phyloP scores from a whole-genome alignment of 2,329 filamentous ascomycete species.

The Decorospora gaudefroyi region DNA sequence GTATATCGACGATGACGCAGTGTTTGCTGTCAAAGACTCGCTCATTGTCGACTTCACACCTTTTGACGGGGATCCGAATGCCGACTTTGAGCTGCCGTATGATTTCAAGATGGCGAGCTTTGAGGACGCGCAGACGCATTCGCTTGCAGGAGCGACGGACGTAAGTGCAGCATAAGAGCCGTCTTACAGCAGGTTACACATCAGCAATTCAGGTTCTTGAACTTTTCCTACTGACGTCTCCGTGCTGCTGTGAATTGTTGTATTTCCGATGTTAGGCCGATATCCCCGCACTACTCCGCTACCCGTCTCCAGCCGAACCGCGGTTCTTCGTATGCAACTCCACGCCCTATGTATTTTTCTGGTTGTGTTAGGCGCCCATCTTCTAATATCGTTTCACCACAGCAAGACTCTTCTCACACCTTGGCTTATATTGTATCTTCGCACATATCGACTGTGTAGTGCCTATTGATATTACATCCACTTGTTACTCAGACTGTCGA shows the following conservation, averaged over 20 bases:
- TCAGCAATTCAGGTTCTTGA: not conserved
- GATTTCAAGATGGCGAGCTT: conserved; percentile 54
- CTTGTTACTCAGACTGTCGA: no score
- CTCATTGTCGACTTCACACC: conserved; percentile 62
- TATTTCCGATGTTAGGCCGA: conserved; percentile 15
- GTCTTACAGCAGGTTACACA: not conserved
- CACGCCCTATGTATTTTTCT: no score
- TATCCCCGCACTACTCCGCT: conserved; percentile 13
- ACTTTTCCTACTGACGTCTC: not conserved
- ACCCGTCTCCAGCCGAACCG: conserved; percentile 28
- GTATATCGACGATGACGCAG: conserved; percentile 63
- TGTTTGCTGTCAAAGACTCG: conserved; percentile 64
- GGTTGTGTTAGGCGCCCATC: not conserved
- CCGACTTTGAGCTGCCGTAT: conserved; percentile 59
- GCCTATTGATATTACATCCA: no score
- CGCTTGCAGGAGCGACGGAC: conserved; percentile 33
- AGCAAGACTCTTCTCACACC: no score
- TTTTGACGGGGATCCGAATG: conserved; percentile 57
- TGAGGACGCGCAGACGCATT: conserved; percentile 41
- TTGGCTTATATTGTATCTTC: no score
- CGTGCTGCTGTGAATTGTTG: conserved; percentile 5
- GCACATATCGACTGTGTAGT: no score
- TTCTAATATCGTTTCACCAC: no score
- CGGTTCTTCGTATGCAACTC: conserved; percentile 17
- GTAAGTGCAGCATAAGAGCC: conserved; percentile 20